These are phyloP conservation scores for Ustilago shanxiensis DNA, from an alignment of 1,284 basidiomycete species.

Conservation along the genomic window DNA sequence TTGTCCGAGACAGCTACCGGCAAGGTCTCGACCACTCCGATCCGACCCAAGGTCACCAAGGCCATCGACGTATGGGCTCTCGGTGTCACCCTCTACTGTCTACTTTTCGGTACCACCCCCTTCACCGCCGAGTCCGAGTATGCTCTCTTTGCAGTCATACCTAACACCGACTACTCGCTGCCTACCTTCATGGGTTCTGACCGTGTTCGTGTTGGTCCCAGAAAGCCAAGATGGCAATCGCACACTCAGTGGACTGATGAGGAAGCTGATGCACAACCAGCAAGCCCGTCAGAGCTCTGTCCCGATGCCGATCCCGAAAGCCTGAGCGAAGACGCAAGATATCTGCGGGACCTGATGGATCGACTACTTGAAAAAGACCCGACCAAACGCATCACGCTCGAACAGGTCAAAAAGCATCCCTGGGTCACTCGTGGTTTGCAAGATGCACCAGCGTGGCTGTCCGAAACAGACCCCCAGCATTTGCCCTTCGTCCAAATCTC, in stretches of 20 bases:
- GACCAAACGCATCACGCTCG: conserved; percentile 81
- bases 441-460: conserved; percentile 82
- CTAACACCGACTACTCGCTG: conserved; percentile 81
- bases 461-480: conserved; percentile 78
- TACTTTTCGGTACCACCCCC: conserved; percentile 87
- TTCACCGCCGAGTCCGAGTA: conserved; percentile 80
- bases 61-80: conserved; percentile 99
- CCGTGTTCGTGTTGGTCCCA: conserved; percentile 69
- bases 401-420: conserved; percentile 83
- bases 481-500: conserved; percentile 79
- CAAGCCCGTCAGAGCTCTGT: conserved; percentile 39
- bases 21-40: neutral
- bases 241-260: conserved; percentile 56
- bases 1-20: conserved; percentile 15
- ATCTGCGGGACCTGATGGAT: conserved; percentile 79
- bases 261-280: conserved; percentile 49
- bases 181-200: conserved; percentile 83
- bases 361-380: conserved; percentile 87
- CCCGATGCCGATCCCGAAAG: conserved; percentile 25
- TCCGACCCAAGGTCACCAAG: conserved; percentile 78
- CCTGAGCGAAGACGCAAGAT: conserved; percentile 55
- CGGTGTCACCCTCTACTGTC: conserved; percentile 95
- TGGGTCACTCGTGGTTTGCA: conserved; percentile 78
- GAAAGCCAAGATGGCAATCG: conserved; percentile 57
- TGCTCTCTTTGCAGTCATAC: conserved; percentile 85